A percentile compares a stretch with the other conserved stretches of the same genome.
Evolutionary conservation across 116 monocot genomes (phyloP).

Genomic region (Papilionanthe hybrid): DNA sequence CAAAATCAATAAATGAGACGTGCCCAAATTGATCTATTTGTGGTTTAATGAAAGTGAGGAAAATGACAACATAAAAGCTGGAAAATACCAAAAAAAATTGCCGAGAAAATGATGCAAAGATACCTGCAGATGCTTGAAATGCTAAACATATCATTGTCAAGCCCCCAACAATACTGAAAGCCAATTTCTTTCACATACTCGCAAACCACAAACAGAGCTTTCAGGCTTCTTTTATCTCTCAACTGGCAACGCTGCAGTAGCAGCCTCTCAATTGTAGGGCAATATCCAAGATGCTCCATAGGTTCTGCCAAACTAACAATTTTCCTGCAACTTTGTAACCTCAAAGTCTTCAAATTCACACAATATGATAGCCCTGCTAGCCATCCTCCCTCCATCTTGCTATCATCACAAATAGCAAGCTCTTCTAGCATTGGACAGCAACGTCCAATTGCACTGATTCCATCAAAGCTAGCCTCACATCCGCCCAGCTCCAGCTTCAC

Average conservation of each 20-base stretch:
- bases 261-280: constrained; percentile 64
- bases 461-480: constrained; percentile 90
- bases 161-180: constrained; percentile 90
- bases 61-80: neutral
- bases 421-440: constrained; percentile 96
- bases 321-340: constrained; percentile 49
- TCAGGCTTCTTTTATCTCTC: constrained; percentile 53
- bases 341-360: constrained; percentile 78
- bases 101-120: neutral
- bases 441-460: constrained; percentile 72
- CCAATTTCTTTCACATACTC: constrained; percentile 65
- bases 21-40: neutral
- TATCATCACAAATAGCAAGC: constrained; percentile 58
- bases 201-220: constrained; percentile 60
- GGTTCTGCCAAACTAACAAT: constrained; percentile 71
- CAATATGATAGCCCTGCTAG: constrained; percentile 66
- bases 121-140: constrained; percentile 69
- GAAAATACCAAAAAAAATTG: neutral
- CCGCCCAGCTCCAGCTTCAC: constrained; percentile 77
- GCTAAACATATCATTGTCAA: constrained; percentile 70
- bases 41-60: neutral
- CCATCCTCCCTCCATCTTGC: constrained; percentile 90
- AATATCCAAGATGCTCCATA: constrained; percentile 66
- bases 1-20: neutral
- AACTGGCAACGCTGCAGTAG: constrained; percentile 85